phyloP scores from a whole-genome alignment of 2,329 filamentous ascomycete species.

The Ceratocystis eucalypticola region DNA sequence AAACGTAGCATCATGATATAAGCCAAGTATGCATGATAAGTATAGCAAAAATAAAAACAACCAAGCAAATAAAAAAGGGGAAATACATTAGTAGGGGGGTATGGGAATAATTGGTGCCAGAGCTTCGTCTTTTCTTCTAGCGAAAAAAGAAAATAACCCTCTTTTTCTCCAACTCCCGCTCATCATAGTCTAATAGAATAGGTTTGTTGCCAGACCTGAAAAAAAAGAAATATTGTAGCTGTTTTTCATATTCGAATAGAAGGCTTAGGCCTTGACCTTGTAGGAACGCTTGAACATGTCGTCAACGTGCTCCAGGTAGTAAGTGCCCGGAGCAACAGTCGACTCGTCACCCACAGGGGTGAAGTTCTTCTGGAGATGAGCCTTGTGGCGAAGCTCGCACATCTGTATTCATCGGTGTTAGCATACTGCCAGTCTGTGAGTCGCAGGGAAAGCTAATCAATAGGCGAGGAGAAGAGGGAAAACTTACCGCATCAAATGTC shows the following conservation, averaged over 20 bases:
- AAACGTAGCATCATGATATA: conserved; percentile 2
- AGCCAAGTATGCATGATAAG: background rate
- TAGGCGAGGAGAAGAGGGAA: background rate
- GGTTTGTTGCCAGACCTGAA: background rate
- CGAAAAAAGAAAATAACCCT: background rate
- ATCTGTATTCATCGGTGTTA: conserved; percentile 35
- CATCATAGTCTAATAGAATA: conserved; percentile 3
- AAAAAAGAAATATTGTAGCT: conserved; percentile 3
- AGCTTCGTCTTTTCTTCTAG: background rate
- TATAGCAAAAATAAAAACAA: conserved; percentile 8
- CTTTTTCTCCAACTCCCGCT: background rate
- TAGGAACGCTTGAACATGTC: conserved; percentile 79
- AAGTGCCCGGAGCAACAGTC: conserved; percentile 52
- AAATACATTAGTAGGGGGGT: background rate
- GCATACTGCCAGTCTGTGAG: background rate
- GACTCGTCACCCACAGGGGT: conserved; percentile 54
- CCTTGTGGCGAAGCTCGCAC: conserved; percentile 69
- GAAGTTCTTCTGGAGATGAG: conserved; percentile 70
- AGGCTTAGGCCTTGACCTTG: conserved; percentile 52
- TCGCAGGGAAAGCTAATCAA: background rate
- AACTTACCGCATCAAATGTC: conserved; percentile 58
- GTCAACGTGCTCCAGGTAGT: conserved; percentile 69
- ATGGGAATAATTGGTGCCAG: background rate
- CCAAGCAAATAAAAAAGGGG: conserved; percentile 5
- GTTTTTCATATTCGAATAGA: conserved; percentile 12